These are phyloP conservation scores for Pleurotus djamor DNA, from an alignment of 768 basidiomycete species.

Conservation along the genomic window DNA sequence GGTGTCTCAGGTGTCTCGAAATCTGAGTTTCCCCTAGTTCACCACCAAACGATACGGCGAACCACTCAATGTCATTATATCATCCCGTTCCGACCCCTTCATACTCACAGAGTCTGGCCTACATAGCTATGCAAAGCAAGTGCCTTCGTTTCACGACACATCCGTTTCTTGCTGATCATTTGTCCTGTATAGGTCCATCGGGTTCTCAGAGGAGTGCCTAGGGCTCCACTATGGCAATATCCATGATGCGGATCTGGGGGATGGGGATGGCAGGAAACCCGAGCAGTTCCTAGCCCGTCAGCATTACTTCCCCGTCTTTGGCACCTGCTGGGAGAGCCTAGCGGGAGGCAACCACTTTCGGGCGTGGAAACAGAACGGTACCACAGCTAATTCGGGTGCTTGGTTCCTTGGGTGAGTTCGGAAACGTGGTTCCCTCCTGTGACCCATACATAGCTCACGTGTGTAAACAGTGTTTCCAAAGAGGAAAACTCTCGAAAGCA, in stretches of 20 bases:
- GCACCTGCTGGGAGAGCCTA: constrained; percentile 88
- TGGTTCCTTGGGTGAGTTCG: constrained; percentile 79
- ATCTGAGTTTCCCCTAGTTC: constrained; percentile 39
- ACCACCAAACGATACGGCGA: constrained; percentile 68
- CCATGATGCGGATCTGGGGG: constrained; percentile 82
- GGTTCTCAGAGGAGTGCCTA: constrained; percentile 80
- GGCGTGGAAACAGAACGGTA: constrained; percentile 88
- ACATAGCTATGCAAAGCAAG: constrained; percentile 64
- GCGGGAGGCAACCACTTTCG: constrained; percentile 90
- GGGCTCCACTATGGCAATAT: constrained; percentile 71
- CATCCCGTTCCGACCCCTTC: constrained; percentile 75
- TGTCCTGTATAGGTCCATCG: constrained; percentile 59
- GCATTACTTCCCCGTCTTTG: constrained; percentile 73
- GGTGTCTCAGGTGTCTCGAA: background rate
- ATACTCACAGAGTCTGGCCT: constrained; percentile 76
- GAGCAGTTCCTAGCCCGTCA: constrained; percentile 79
- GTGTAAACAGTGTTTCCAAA: constrained; percentile 58
- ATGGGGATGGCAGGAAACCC: constrained; percentile 68
- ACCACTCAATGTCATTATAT: constrained; percentile 83
- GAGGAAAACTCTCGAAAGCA: constrained; percentile 65
- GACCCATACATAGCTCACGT: background rate
- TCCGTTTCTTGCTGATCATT: background rate
- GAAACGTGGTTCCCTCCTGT: background rate
- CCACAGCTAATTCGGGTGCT: constrained; percentile 65
- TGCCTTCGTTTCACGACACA: background rate